phyloP scores from a whole-genome alignment of 768 basidiomycete genomes.

The Podaxis carcinomalis region DNA sequence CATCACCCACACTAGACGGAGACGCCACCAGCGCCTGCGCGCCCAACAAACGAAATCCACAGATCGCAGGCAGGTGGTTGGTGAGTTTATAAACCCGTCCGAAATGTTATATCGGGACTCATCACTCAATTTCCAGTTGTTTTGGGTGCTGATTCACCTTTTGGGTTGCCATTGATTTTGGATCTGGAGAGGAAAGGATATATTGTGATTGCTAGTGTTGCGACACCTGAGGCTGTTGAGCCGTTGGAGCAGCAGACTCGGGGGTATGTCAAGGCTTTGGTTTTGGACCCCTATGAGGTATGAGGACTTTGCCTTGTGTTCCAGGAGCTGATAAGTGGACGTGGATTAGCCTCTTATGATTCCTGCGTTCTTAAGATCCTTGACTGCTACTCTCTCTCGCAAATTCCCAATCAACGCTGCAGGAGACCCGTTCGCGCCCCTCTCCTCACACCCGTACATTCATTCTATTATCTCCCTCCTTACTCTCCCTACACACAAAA shows the following conservation, averaged over 20 bases:
- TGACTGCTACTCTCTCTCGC: conserved; percentile 75
- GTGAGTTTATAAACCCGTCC: conserved; percentile 34
- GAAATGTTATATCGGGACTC: not conserved
- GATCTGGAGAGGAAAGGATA: conserved; percentile 78
- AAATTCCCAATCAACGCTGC: conserved; percentile 74
- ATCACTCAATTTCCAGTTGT: conserved; percentile 46
- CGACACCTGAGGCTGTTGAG: conserved; percentile 60
- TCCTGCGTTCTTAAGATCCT: conserved; percentile 73
- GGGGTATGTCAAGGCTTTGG: conserved; percentile 78
- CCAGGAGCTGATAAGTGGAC: conserved; percentile 4
- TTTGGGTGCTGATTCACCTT: conserved; percentile 73
- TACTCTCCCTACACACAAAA: conserved; percentile 41
- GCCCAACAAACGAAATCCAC: conserved; percentile 37
- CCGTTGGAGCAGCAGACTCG: conserved; percentile 59
- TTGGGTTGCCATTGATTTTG: conserved; percentile 66
- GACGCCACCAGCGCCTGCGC: conserved; percentile 26
- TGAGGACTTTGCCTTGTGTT: conserved; percentile 11
- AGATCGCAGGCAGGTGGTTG: conserved; percentile 66
- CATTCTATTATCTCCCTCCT: conserved; percentile 78
- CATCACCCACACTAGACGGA: not conserved
- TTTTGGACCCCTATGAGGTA: conserved; percentile 79
- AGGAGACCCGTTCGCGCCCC: conserved; percentile 77
- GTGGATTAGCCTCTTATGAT: conserved; percentile 60
- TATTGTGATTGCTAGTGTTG: conserved; percentile 78
- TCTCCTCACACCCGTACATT: conserved; percentile 63